Base-by-base conservation (phyloP, 2,329 filamentous ascomycete genomes). In the Colletotrichum orbiculare region DNA sequence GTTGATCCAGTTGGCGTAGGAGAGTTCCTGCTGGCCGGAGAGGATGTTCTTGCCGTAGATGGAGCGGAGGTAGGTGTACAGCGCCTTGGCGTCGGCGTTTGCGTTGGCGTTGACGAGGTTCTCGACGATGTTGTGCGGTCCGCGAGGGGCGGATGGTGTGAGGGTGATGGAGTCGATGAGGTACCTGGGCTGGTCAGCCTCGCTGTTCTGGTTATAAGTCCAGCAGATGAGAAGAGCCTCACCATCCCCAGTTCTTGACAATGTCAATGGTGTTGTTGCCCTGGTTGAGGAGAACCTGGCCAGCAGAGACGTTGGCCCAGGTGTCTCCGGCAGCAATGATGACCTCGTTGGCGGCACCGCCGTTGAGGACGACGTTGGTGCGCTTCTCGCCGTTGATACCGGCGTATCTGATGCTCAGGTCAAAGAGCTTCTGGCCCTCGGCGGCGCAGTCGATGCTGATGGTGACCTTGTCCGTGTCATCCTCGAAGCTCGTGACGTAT, bases 181-280 rank as follows among this genome's bases (percentile, higher is more conserved):
- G 67, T 79, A 80, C 71, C 72, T 74, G 55, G 10, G 3, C 0
- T 8, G 15, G 33, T 55, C 39, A 60, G 25, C 15, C 10, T 7
- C 4, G 25, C 25, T 4, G 25, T 25, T 25, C 25, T 4, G 25
- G 25, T 25, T 25, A 5, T 4, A 25, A 25, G 25, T 5, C 1
- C 4, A 25, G 25, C 25, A 25, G 25, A 25, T 25, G 25, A 25
- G 25, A 25, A 25, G 25, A 25, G 25, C 63, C 71, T 64, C 71
- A 79, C 80, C 79, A 83, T 61, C 82, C 82, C 81, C 81, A 83
- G 72, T 83, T 81, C 71, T 71, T 80, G 57, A 80, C 75, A 48
- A 83, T 77, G 43, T 81, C 74, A 54, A 83, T 78, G 0, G 77
- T 82, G 71, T 83, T 83, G 47, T 68, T 60, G 13, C 81, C 81